Evolutionary conservation across 306 rosid species (phyloP).

Genomic region (Acacia crassicarpa): DNA sequence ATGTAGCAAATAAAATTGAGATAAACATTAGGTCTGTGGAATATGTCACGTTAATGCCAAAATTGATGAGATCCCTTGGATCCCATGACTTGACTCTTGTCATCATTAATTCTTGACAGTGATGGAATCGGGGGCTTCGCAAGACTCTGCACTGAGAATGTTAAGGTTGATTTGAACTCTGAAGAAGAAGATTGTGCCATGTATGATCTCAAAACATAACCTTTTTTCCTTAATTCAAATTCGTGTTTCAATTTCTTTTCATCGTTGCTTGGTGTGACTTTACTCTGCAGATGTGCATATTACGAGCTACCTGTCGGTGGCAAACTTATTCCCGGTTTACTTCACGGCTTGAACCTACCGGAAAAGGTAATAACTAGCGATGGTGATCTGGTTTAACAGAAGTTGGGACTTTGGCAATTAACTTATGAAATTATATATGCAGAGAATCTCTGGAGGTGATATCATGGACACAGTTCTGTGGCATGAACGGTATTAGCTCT

Average conservation of each 20-base stretch:
- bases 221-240: background rate
- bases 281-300: constrained; percentile 37
- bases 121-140: constrained; percentile 43
- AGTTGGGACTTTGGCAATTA: background rate
- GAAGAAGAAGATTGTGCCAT: constrained; percentile 29
- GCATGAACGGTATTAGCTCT: constrained; percentile 42
- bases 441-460: constrained; percentile 43
- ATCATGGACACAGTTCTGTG: constrained; percentile 40
- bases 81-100: background rate
- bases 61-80: background rate
- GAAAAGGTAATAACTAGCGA: constrained; percentile 31
- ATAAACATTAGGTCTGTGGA: constrained; percentile 34
- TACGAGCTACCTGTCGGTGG: constrained; percentile 31
- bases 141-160: background rate
- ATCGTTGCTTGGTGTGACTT: background rate
- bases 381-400: background rate
- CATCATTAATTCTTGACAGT: constrained; percentile 17
- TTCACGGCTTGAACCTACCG: constrained; percentile 34
- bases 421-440: background rate
- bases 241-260: background rate
- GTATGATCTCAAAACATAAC: constrained; percentile 30
- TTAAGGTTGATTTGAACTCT: background rate
- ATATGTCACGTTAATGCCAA: background rate
- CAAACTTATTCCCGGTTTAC: constrained; percentile 29
- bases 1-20: constrained; percentile 3